phyloP scores from a whole-genome alignment of 768 basidiomycete genomes.

The Suillus weaverae region DNA sequence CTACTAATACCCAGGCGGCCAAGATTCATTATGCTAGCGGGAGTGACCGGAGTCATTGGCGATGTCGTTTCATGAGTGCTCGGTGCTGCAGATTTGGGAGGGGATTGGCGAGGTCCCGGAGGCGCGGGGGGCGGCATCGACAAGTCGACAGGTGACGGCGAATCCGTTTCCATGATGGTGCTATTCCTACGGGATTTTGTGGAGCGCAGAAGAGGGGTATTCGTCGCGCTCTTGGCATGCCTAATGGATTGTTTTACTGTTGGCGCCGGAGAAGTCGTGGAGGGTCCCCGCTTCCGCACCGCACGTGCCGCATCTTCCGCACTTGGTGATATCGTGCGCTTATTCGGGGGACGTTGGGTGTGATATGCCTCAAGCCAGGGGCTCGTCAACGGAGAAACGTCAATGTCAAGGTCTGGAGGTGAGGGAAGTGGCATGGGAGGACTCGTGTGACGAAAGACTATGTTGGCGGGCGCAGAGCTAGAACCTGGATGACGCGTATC shows the following conservation, averaged over 20 bases:
- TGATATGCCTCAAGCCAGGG: conserved; percentile 74
- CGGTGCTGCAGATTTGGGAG: conserved; percentile 13
- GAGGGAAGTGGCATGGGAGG: conserved; percentile 41
- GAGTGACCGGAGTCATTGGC: conserved; percentile 74
- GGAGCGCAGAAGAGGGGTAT: conserved; percentile 57
- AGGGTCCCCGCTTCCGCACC: conserved; percentile 54
- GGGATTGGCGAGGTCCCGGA: conserved; percentile 30
- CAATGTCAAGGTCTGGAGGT: conserved; percentile 60
- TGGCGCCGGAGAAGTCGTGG: conserved; percentile 16
- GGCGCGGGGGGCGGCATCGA: conserved; percentile 86
- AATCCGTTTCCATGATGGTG: conserved; percentile 48
- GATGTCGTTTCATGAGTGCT: conserved; percentile 10
- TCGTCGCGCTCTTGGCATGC: conserved; percentile 50
- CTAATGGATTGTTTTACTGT: conserved; percentile 22
- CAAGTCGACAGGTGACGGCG: conserved; percentile 86
- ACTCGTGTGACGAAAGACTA: conserved; percentile 57
- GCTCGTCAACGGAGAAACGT: conserved; percentile 78
- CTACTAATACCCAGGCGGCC: conserved; percentile 58
- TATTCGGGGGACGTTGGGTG: conserved; percentile 38
- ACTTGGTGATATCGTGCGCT: conserved; percentile 59
- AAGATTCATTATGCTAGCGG: conserved; percentile 91
- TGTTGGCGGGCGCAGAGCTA: conserved; percentile 69
- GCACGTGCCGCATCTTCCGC: conserved; percentile 49
- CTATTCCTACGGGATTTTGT: conserved; percentile 44
- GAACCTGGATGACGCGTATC: conserved; percentile 38